Evolutionary conservation across 2,329 filamentous ascomycete species (phyloP).

Genomic region (Hypoxylon sp.): DNA sequence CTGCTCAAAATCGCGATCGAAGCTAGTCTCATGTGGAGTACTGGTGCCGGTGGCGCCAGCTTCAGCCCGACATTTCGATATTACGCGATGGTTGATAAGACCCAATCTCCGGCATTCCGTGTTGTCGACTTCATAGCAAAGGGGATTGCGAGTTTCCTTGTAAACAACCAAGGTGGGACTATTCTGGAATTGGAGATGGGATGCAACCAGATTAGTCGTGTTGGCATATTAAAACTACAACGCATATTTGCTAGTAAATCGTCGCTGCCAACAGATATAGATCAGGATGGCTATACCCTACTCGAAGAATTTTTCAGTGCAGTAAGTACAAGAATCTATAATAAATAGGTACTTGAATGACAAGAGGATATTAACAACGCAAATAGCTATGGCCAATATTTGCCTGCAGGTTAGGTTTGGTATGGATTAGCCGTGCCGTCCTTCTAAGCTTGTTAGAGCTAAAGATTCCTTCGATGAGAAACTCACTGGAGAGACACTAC

Average conservation of each 20-base stretch:
- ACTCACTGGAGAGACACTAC: neutral
- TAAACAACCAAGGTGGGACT: neutral
- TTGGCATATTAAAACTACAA: neutral
- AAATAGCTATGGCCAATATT: neutral
- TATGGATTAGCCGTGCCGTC: neutral
- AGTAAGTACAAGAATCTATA: neutral
- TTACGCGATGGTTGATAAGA: constrained; percentile 16
- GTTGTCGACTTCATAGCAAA: neutral
- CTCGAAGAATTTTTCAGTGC: neutral
- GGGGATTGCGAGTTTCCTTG: neutral
- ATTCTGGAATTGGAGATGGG: neutral
- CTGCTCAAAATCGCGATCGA: constrained; percentile 29
- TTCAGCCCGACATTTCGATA: constrained; percentile 32
- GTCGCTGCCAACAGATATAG: constrained; percentile 2
- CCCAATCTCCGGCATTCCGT: constrained; percentile 1
- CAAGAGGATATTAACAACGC: neutral
- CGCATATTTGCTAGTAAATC: neutral
- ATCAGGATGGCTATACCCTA: neutral
- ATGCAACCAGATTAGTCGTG: neutral
- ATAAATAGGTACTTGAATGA: neutral
- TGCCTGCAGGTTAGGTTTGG: neutral
- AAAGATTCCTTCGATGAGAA: neutral
- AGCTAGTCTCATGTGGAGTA: constrained; percentile 12
- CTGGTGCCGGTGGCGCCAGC: constrained; percentile 31
- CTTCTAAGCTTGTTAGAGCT: neutral